Base-by-base conservation (phyloP, 2,329 filamentous ascomycete species). In the Pyrenophora seminiperda region DNA sequence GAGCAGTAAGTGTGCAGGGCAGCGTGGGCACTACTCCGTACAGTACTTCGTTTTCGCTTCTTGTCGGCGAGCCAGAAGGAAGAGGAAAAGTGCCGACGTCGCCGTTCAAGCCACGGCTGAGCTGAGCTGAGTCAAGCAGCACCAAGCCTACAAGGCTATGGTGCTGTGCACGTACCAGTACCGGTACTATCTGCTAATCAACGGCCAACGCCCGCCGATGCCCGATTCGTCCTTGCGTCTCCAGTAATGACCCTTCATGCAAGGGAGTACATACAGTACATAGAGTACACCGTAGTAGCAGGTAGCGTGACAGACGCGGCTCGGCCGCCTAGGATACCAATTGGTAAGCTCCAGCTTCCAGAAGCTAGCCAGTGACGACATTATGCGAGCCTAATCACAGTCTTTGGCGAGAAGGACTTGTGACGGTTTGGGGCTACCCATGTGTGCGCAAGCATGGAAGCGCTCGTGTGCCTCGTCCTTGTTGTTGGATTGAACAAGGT, bases 361-460 rank as follows among this genome's bases (percentile, higher is more conserved):
- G 24, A 27, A 27, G 24, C 24, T 11, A 11, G 24, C 9, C 11
- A 44, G 34, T 54, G 52, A 54, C 52, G 52, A 54, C 43, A 54
- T 54, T 41, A 54, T 54, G 52, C 43, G 30, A 37, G 34, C 14
- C 37, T 45, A 48, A 17, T 42, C 31, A 36, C 34, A 29, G 15
- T 29, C 36, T 11, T 32, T 37, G 17, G 9, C 24, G 24, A 27
- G 4, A 22, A 22, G 20, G 20, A 4, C 20, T 22, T 22, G 22
- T 27, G 22, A 7, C 22, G 22, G 22, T 10, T 27, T 27, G 7
- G 3, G 7, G 22, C 20, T 22, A 22, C 20, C 7, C 7, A 7
- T 22, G 20, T 22, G 20, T 22, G 20, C 20, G 20, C 20, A 22
- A 22, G 7, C n/a, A n/a, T n/a, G n/a, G n/a, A n/a, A n/a, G n/a